phyloP scores from a whole-genome alignment of 108 stramenopile genomes.

The Cyclotella distinguenda region DNA sequence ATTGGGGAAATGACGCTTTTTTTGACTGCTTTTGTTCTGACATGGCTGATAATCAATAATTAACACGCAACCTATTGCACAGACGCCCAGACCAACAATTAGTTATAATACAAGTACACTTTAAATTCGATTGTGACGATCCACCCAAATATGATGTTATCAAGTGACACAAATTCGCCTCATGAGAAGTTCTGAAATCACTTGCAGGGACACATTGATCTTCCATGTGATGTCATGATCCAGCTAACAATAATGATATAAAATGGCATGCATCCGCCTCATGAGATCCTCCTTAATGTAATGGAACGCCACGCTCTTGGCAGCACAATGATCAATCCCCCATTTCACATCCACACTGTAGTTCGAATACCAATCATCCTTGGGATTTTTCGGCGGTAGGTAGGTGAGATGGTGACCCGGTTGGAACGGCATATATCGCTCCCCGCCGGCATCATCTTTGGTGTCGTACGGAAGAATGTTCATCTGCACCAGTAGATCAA shows the following conservation, averaged over 20 bases:
- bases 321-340: slow-evolving; percentile 88
- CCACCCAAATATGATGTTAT: too few species aligned
- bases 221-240: not conserved
- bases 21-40: too few species aligned
- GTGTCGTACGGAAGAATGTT: slow-evolving; percentile 86
- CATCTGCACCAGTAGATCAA: slow-evolving; percentile 19
- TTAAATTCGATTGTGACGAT: too few species aligned
- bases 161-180: too few species aligned
- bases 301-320: slow-evolving; percentile 89
- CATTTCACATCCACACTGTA: slow-evolving; percentile 87
- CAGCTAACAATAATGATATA: slow-evolving; percentile 55
- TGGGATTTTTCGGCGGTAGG: slow-evolving; percentile 51
- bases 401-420: slow-evolving; percentile 89
- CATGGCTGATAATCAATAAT: too few species aligned
- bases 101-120: too few species aligned
- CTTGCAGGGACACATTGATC: not conserved
- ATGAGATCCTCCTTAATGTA: slow-evolving; percentile 83
- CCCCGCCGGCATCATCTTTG: slow-evolving; percentile 85
- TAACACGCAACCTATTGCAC: too few species aligned
- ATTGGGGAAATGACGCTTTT: too few species aligned
- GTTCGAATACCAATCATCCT: slow-evolving; percentile 85
- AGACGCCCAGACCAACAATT: too few species aligned
- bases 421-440: slow-evolving; percentile 93
- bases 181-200: too few species aligned
- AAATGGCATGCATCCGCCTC: slow-evolving; percentile 74